These are phyloP conservation scores for Tolypocladium cylindrosporum DNA, from an alignment of 2,329 filamentous ascomycete species.

Conservation along the genomic window DNA sequence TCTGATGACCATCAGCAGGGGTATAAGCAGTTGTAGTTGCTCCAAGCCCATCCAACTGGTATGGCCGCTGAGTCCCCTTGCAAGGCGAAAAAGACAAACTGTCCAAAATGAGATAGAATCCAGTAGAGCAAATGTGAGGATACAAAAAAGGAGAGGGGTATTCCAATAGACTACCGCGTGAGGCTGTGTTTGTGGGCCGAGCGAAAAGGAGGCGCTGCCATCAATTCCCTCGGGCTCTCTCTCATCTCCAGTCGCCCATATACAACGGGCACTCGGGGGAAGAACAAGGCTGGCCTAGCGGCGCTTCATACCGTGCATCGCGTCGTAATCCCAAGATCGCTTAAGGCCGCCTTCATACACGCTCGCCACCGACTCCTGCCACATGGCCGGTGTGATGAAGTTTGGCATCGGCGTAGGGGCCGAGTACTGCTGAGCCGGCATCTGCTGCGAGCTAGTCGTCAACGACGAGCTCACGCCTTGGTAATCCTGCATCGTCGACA, in stretches of 20 bases:
- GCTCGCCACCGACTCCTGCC: slow-evolving; percentile 61
- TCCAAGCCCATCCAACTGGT: not conserved
- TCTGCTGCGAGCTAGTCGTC: slow-evolving; percentile 32
- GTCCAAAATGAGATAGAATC: not conserved
- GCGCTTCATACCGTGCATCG: slow-evolving; percentile 20
- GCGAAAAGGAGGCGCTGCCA: not conserved
- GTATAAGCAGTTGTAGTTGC: not conserved
- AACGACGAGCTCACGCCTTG: slow-evolving; percentile 35
- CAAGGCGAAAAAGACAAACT: not conserved
- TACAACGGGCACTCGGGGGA: not conserved
- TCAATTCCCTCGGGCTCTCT: not conserved
- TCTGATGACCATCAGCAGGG: not conserved
- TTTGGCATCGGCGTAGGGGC: slow-evolving; percentile 40
- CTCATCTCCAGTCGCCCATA: not conserved
- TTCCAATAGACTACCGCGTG: too few relatives aligned
- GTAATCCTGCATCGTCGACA: slow-evolving; percentile 43
- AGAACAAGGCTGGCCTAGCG: slow-evolving; percentile 1
- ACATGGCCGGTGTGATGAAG: slow-evolving; percentile 63
- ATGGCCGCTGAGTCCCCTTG: not conserved
- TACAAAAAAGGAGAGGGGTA: not conserved
- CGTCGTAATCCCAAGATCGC: slow-evolving; percentile 49
- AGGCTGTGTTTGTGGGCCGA: not conserved
- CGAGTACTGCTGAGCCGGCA: slow-evolving; percentile 42
- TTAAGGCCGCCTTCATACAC: slow-evolving; percentile 59
- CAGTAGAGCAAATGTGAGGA: not conserved